Evolutionary conservation across 495 filamentous ascomycete species (phyloP).

Genomic region (Hyaloscypha finlandica): DNA sequence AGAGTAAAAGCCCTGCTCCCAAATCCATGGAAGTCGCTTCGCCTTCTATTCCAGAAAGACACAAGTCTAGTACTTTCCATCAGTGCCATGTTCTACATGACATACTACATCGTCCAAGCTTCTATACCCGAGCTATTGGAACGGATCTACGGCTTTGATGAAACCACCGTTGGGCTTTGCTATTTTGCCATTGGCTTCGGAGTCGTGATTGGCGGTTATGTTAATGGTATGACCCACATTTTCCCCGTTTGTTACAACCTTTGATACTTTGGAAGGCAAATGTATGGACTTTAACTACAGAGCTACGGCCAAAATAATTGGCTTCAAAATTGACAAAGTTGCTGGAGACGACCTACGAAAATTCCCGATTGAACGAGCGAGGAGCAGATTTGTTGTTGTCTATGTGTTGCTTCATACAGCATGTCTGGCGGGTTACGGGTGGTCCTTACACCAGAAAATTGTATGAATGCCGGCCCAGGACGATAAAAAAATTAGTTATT

Average conservation of each 20-base stretch:
- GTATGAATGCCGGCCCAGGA: too few species aligned
- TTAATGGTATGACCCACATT: constrained; percentile 8
- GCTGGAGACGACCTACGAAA: constrained; percentile 15
- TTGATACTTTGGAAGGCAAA: constrained; percentile 15
- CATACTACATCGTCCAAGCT: constrained; percentile 8
- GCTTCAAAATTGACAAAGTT: constrained; percentile 11
- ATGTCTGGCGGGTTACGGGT: constrained; percentile 20
- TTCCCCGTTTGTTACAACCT: background rate
- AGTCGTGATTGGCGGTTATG: constrained; percentile 26
- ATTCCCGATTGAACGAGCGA: constrained; percentile 35
- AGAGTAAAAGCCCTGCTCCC: background rate
- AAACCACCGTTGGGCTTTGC: constrained; percentile 41
- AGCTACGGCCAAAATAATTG: constrained; percentile 17
- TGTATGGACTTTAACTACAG: constrained; percentile 34
- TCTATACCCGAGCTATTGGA: constrained; percentile 38
- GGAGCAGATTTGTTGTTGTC: constrained; percentile 10
- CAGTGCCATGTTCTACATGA: background rate
- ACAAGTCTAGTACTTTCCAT: constrained; percentile 1
- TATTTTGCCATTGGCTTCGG: constrained; percentile 38
- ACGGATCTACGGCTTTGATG: constrained; percentile 59
- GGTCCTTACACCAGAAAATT: constrained; percentile 19
- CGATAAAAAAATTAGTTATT: too few species aligned
- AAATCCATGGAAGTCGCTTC: constrained; percentile 4
- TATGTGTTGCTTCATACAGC: background rate
- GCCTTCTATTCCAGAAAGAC: constrained; percentile 3